Evolutionary conservation across 495 filamentous ascomycete genomes (phyloP), one percentile per base, ranked within the genome.

Genomic region (Aspergillus bertholletiae): DNA sequence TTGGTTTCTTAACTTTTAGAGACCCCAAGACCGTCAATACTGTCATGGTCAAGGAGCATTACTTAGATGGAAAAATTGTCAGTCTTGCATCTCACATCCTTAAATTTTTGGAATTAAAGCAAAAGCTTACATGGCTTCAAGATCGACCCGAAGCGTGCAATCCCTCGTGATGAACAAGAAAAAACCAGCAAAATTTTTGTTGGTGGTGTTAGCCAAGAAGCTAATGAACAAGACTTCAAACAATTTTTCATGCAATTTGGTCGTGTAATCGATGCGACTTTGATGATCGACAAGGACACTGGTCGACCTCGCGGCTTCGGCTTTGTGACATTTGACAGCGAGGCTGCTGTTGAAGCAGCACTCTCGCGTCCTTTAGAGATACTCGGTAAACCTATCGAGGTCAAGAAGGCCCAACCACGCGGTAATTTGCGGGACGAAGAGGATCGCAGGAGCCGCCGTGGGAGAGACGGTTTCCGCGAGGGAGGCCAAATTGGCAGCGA

Each of bases 211-310:
- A 96, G 90, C 65, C 94, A 97, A 76, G 94, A 98, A 62, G 92
- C 92, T 0, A 96, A 88, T 1, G 94, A 98, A 59, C 84, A 90
- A 39, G 91, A 97, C 65, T 98, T 98, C 71, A 90, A 90, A 63
- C 84, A 93, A 37, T 98, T 96, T 71, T 98, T 98, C 72, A 88
- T 87, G 69, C 89, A 96, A 67, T 98, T 96, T 63, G 94, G 94
- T 37, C 85, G 94, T 51, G 94, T 98, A 26, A 85, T 98, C 41
- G 94, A 98, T 70, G 94, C 94, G 11, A 98, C 94, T 1, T 81
- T 98, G 18, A 98, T 98, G 94, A 98, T 98, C 82, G 94, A 98
- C 71, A 98, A 98, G 72, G 94, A 98, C 65, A 97, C 94, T 7
- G 92, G 92, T 28, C 85, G 94, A 21, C 94, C 94, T 3, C 85